Conservation (phyloP, 345 rosid genomes). For the Corchorus capsularis region DNA sequence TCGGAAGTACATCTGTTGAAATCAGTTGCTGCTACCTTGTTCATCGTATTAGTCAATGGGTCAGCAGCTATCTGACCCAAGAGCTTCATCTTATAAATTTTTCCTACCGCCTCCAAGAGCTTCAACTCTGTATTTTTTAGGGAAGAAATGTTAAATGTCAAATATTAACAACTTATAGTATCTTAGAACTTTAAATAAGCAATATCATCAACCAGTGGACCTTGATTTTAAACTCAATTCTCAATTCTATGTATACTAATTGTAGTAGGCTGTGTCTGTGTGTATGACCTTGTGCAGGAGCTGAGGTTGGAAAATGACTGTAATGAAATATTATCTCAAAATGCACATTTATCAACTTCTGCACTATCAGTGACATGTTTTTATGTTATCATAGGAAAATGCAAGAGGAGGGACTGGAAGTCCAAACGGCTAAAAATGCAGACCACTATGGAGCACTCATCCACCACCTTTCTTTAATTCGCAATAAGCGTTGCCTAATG, state of each 20-base stretch:
- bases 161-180: not conserved
- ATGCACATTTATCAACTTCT: not conserved
- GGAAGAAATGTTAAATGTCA: not conserved
- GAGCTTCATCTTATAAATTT: not conserved
- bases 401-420: constrained; percentile 86
- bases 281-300: not conserved
- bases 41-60: not conserved
- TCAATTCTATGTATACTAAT: not conserved
- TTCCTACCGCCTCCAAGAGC: not conserved
- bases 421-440: constrained; percentile 70
- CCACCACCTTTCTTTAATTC: constrained; percentile 83
- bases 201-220: not conserved
- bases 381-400: constrained; percentile 56
- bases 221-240: not conserved
- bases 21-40: not conserved
- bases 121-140: not conserved
- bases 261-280: not conserved
- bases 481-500: constrained; percentile 93
- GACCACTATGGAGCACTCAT: constrained; percentile 88
- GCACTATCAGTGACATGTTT: not conserved
- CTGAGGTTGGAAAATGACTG: not conserved
- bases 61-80: not conserved
- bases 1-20: not conserved
- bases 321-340: not conserved
- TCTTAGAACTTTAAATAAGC: not conserved